Percentiles rank a stretch among this genome's conserved stretches.
phyloP scores from a whole-genome alignment of 441 rosid genomes.

The Corymbia calophylla region DNA sequence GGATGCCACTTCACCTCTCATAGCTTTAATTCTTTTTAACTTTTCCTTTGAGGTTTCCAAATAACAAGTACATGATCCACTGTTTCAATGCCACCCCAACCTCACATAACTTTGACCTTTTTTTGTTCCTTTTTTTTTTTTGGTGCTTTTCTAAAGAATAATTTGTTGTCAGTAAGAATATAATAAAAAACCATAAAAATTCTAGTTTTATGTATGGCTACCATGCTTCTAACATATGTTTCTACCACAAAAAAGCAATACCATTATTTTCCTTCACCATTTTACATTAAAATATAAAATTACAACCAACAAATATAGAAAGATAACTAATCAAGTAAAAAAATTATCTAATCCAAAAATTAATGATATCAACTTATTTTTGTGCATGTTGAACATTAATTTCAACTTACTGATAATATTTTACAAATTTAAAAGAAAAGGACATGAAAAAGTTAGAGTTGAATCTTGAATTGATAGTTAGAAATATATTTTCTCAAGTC shows the following conservation, averaged over 20 bases:
- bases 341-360: neutral
- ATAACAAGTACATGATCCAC: neutral
- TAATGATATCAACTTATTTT: neutral
- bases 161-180: neutral
- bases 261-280: neutral
- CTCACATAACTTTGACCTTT: neutral
- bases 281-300: neutral
- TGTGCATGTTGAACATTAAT: neutral
- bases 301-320: neutral
- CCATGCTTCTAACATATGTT: neutral
- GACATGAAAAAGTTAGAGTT: neutral
- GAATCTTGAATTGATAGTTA: neutral
- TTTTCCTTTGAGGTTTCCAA: neutral
- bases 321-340: neutral
- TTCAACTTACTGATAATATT: neutral
- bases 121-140: neutral
- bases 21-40: neutral
- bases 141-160: neutral
- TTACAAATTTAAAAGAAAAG: neutral
- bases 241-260: neutral
- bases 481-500: neutral
- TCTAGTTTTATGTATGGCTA: neutral
- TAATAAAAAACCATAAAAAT: neutral
- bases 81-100: neutral
- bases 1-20: neutral